Conservation (phyloP, 2,329 filamentous ascomycete genomes). For the Coniosporium tulheliwenetii region DNA sequence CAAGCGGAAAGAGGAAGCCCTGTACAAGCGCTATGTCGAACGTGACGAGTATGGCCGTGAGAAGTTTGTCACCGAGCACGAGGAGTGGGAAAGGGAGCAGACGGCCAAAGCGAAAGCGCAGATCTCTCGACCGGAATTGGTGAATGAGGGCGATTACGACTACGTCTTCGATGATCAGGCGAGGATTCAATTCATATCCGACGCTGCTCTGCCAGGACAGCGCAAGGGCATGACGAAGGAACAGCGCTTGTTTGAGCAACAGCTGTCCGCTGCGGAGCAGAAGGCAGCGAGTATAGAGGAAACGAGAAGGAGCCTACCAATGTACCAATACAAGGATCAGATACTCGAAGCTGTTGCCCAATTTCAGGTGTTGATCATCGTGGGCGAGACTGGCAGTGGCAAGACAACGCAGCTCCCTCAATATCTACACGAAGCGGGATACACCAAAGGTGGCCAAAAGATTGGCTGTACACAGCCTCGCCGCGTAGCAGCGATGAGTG, state of each 20-base stretch:
- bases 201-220: slow-evolving; percentile 57
- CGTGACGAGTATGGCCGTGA: slow-evolving; percentile 77
- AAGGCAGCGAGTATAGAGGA: slow-evolving; percentile 82
- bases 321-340: slow-evolving; percentile 72
- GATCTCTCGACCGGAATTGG: slow-evolving; percentile 57
- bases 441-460: slow-evolving; percentile 65
- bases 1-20: slow-evolving; percentile 73
- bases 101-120: slow-evolving; percentile 75
- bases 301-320: slow-evolving; percentile 76
- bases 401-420: slow-evolving; percentile 97
- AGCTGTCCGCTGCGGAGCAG: slow-evolving; percentile 77
- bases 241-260: slow-evolving; percentile 60
- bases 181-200: slow-evolving; percentile 71
- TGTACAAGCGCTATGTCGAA: slow-evolving; percentile 85
- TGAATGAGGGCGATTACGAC: slow-evolving; percentile 73
- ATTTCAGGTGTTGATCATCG: slow-evolving; percentile 77
- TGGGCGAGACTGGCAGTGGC: slow-evolving; percentile 88
- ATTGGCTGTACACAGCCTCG: slow-evolving; percentile 92
- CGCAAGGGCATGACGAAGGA: slow-evolving; percentile 59
- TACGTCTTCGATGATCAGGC: slow-evolving; percentile 86
- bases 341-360: slow-evolving; percentile 97
- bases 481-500: slow-evolving; percentile 88
- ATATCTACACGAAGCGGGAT: slow-evolving; percentile 88
- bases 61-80: slow-evolving; percentile 80
- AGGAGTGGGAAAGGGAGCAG: slow-evolving; percentile 92